Base-by-base conservation (phyloP, 768 basidiomycete species). In the Bullera alba region DNA sequence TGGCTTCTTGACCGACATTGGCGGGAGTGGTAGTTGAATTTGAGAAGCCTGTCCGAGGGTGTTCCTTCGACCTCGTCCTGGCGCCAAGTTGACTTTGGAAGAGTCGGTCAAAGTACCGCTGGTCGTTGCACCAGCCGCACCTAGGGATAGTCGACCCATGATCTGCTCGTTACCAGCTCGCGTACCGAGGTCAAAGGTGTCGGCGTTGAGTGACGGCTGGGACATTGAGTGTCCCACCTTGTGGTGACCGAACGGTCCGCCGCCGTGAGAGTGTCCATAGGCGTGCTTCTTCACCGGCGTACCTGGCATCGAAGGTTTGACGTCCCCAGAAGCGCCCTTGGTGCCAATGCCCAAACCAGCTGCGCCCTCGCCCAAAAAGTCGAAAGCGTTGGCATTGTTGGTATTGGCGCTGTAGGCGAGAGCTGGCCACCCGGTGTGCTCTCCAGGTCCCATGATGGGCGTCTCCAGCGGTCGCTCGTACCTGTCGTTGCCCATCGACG, bases 251-350 rank as follows among this genome's bases (percentile, higher is more conserved):
- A 27, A 37, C 53, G 37, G 25, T 51, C 32, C 39, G 37, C 42
- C 48, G 35, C 28, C 36, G 42, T 43, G 16, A 35, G 25, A 21
- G 49, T 42, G 42, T 12, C 42, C 42, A 29, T 52, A 54, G 17
- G 50, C 49, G 50, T 57, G 49, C 50, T 60, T 62, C 57, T 72
- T 72, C 34, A 70, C 69, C 0, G 71, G 71, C 14, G 71, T 72
- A 42, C 57, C 71, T 5, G 71, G 71, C 71, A 72, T 72, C 32
- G 44, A 50, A 2, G 51, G 54, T 41, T 65, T 67, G n/a, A 47
- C 54, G 7, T 65, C 66, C 8, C 36, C 54, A 15, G 26, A 21
- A n/a, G 44, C 23, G 16, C 42, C 19, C 4, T 27, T 27, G 19
- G 23, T 43, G 5, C 35, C 44, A 5, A 60, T 17, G 30, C 52